Conservation (phyloP, 176 grass and related monocot species). For the Musa troglodytarum region DNA sequence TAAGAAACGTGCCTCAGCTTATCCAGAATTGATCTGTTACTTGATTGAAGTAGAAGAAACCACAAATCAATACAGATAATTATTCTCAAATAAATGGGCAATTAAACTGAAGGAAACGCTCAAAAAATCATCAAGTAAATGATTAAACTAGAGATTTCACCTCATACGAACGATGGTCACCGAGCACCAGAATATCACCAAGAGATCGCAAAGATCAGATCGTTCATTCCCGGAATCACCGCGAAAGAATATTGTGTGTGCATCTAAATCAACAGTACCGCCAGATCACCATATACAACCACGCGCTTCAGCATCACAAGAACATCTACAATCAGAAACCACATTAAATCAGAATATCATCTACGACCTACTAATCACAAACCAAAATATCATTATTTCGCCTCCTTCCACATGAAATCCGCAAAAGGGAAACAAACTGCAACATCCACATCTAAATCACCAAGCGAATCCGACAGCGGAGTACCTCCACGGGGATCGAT, state of each 20-base stretch:
- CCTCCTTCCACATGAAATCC: not conserved
- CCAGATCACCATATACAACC: conserved; percentile 13
- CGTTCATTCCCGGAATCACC: not conserved
- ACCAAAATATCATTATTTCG: not conserved
- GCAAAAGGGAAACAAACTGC: not conserved
- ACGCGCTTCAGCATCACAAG: not conserved
- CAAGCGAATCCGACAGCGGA: not conserved
- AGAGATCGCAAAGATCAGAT: too few relatives aligned
- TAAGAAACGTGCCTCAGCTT: not conserved
- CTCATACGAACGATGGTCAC: not conserved
- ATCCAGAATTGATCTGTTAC: not conserved
- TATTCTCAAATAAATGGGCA: not conserved
- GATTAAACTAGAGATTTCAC: not conserved
- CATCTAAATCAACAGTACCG: not conserved
- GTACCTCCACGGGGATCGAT: not conserved
- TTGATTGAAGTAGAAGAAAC: not conserved
- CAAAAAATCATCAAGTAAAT: not conserved
- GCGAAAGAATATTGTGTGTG: not conserved
- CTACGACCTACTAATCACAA: not conserved
- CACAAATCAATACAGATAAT: not conserved
- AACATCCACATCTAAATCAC: too few relatives aligned
- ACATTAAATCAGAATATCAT: not conserved
- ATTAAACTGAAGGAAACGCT: not conserved
- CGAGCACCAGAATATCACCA: not conserved
- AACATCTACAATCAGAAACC: not conserved